Percentiles rank a stretch among this genome's conserved stretches.
Evolutionary conservation across 2,329 filamentous ascomycete species (phyloP).

Genomic region (Albifimbria verrucaria): DNA sequence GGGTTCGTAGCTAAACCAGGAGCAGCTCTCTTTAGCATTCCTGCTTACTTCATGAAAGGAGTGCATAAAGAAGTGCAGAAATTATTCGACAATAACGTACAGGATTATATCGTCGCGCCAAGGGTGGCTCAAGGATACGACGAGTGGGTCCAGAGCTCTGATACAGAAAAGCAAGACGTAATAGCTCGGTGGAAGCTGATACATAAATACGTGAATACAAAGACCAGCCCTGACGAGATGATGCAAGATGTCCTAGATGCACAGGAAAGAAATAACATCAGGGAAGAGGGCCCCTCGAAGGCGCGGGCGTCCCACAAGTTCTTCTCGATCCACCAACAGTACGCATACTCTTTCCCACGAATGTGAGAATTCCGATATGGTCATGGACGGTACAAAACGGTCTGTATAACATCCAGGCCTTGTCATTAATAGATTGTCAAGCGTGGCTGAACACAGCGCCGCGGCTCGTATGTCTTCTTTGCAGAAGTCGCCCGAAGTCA

Average conservation of each 20-base stretch:
- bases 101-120: conserved; percentile 70
- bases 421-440: not conserved
- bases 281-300: not conserved
- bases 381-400: not conserved
- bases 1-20: conserved; percentile 72
- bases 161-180: conserved; percentile 57
- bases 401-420: not conserved
- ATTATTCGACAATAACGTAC: conserved; percentile 60
- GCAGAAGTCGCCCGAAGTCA: not conserved
- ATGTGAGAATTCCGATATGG: not conserved
- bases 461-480: not conserved
- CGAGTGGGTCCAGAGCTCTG: conserved; percentile 50
- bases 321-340: not conserved
- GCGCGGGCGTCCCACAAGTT: not conserved
- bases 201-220: conserved; percentile 14
- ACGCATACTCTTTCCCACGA: not conserved
- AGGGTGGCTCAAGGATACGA: conserved; percentile 68
- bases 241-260: conserved; percentile 14
- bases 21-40: conserved; percentile 60
- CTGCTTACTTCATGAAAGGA: conserved; percentile 78
- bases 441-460: not conserved
- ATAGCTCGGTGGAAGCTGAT: conserved; percentile 51
- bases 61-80: conserved; percentile 51
- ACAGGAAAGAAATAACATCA: conserved; percentile 15
- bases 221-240: conserved; percentile 14